Percentiles rank a stretch among this genome's conserved stretches.
Conservation (phyloP, 805 yeast genomes). For the Candida easanensis region DNA sequence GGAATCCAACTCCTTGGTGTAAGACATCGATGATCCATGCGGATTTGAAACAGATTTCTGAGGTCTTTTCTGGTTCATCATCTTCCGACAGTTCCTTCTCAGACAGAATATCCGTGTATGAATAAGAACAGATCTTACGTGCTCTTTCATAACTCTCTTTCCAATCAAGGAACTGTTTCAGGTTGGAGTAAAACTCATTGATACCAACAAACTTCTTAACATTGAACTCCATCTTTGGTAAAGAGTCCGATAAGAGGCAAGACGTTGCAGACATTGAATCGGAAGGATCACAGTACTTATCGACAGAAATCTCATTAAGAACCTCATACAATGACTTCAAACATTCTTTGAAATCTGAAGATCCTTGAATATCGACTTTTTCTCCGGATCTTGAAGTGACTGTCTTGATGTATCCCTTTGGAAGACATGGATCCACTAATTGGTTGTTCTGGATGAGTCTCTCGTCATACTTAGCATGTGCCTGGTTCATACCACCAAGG, state of each 20-base stretch:
- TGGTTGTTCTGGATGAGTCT: slow-evolving; percentile 28
- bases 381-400: slow-evolving; percentile 14
- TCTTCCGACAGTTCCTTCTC: slow-evolving; percentile 21
- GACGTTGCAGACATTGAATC: slow-evolving; percentile 31
- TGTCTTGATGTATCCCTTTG: slow-evolving; percentile 37
- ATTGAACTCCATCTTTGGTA: slow-evolving; percentile 57
- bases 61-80: slow-evolving; percentile 41
- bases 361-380: slow-evolving; percentile 40
- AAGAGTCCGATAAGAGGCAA: slow-evolving; percentile 49
- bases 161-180: slow-evolving; percentile 43
- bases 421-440: slow-evolving; percentile 54
- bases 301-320: slow-evolving; percentile 27
- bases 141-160: slow-evolving; percentile 42
- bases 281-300: slow-evolving; percentile 23
- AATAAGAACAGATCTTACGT: slow-evolving; percentile 40
- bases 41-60: slow-evolving; percentile 59
- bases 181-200: slow-evolving; percentile 65
- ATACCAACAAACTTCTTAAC: slow-evolving; percentile 59
- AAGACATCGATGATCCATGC: slow-evolving; percentile 56
- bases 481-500: slow-evolving; percentile 61
- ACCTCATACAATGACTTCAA: slow-evolving; percentile 45
- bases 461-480: slow-evolving; percentile 44
- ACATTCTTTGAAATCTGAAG: slow-evolving; percentile 50
- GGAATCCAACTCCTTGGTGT: slow-evolving; percentile 60
- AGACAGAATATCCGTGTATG: slow-evolving; percentile 16